phyloP scores from a whole-genome alignment of 2,329 filamentous ascomycete species.

The Simplicillium sp. region DNA sequence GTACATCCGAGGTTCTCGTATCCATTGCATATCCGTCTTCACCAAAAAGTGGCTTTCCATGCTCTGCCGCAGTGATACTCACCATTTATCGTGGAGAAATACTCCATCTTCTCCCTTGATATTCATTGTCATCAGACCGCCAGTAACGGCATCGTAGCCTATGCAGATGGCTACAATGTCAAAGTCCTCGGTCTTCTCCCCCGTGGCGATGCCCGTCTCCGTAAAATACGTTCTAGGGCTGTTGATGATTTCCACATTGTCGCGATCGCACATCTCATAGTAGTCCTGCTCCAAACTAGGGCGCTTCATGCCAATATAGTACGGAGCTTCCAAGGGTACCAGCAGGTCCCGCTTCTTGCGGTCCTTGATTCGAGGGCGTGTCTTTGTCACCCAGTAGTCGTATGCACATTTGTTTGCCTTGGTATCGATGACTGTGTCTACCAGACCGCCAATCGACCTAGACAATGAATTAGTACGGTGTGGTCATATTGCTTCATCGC shows the following conservation, averaged over 20 bases:
- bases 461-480: not conserved
- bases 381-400: constrained; percentile 37
- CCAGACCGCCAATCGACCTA: not conserved
- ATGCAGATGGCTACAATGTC: constrained; percentile 23
- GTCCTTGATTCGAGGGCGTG: constrained; percentile 31
- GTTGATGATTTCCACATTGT: constrained; percentile 32
- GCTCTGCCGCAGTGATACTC: not conserved
- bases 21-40: no score
- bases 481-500: not conserved
- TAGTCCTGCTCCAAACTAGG: constrained; percentile 35
- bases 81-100: constrained; percentile 1
- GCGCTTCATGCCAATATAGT: constrained; percentile 32
- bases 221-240: constrained; percentile 31
- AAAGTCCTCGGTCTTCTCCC: constrained; percentile 24
- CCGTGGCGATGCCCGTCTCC: constrained; percentile 25
- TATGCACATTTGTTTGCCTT: constrained; percentile 35
- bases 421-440: constrained; percentile 30
- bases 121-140: constrained; percentile 18
- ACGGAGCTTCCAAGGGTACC: constrained; percentile 25
- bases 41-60: no score
- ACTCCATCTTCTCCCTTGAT: not conserved
- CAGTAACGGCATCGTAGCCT: constrained; percentile 24
- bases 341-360: constrained; percentile 32
- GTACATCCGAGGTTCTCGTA: no score
- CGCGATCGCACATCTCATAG: constrained; percentile 36